phyloP scores from a whole-genome alignment of 2,329 filamentous ascomycete genomes.

The Elsinoe perseae region DNA sequence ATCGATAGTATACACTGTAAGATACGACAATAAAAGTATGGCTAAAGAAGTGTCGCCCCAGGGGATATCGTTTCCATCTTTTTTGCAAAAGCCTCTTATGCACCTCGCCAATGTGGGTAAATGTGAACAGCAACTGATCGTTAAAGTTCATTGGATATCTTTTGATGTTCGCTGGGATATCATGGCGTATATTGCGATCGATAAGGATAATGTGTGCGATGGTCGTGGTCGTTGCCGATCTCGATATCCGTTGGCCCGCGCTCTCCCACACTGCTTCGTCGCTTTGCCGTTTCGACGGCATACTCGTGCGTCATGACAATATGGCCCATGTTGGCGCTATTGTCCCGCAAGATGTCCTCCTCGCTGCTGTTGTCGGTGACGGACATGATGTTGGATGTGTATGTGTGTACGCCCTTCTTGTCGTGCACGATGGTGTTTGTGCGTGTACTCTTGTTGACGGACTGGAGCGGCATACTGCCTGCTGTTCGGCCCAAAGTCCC shows the following conservation, averaged over 20 bases:
- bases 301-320: conserved; percentile 14
- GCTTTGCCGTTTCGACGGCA: conserved; percentile 7
- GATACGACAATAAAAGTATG: neutral
- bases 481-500: neutral
- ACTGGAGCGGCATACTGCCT: conserved; percentile 6
- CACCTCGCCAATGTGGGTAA: neutral
- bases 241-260: neutral
- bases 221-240: neutral
- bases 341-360: conserved; percentile 5
- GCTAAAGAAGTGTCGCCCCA: neutral
- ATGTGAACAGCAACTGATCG: conserved; percentile 3
- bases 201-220: conserved; percentile 9
- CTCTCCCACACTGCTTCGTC: neutral
- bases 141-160: neutral
- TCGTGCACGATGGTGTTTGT: neutral
- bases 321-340: conserved; percentile 7
- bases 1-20: conserved; percentile 1
- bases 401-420: conserved; percentile 8
- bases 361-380: conserved; percentile 9
- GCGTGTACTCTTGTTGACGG: neutral
- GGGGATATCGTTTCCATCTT: neutral
- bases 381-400: conserved; percentile 9
- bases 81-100: neutral
- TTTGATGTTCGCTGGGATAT: neutral
- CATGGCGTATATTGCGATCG: conserved; percentile 8